Percentiles rank a stretch among this genome's conserved stretches.
These are phyloP conservation scores for Globisporangium lucens DNA, from an alignment of 352 stramenopile species.

Conservation along the genomic window DNA sequence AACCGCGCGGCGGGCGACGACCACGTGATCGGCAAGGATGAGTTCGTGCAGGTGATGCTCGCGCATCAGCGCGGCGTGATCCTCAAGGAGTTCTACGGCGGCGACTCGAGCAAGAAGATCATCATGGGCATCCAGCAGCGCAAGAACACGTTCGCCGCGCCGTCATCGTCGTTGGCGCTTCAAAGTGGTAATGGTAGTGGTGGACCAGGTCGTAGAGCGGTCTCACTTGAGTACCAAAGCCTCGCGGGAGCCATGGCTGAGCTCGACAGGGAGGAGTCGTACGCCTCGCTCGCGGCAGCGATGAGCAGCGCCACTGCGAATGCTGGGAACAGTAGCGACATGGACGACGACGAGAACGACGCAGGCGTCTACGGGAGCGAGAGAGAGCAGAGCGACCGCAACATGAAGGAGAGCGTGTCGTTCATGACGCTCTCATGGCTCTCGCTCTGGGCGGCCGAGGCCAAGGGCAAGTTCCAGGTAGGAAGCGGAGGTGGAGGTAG, in stretches of 20 bases:
- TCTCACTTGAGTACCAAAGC: slow-evolving; percentile 23
- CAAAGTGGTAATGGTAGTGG: neutral
- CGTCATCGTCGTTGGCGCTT: neutral
- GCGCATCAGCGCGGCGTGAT: slow-evolving; percentile 64
- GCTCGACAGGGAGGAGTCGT: slow-evolving; percentile 54
- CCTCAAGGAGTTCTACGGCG: slow-evolving; percentile 58
- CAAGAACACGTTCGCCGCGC: slow-evolving; percentile 32
- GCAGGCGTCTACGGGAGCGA: slow-evolving; percentile 5
- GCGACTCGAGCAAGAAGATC: slow-evolving; percentile 53
- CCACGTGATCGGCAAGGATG: slow-evolving; percentile 77
- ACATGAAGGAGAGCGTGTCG: slow-evolving; percentile 50
- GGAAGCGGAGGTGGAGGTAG: neutral
- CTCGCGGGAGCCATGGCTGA: slow-evolving; percentile 21
- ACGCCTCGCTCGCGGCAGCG: slow-evolving; percentile 49
- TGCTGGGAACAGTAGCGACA: neutral
- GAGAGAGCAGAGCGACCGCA: slow-evolving; percentile 9
- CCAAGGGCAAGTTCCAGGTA: slow-evolving; percentile 44
- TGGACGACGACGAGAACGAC: slow-evolving; percentile 25
- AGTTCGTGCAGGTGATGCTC: slow-evolving; percentile 78
- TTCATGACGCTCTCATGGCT: slow-evolving; percentile 58
- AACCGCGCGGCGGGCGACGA: slow-evolving; percentile 64
- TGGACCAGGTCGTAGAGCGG: neutral
- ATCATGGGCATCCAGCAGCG: slow-evolving; percentile 44
- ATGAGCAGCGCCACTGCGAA: slow-evolving; percentile 29
- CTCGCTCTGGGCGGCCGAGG: slow-evolving; percentile 54